Evolutionary conservation across 2,329 filamentous ascomycete genomes (phyloP).

Genomic region (Aspergillus candidus): DNA sequence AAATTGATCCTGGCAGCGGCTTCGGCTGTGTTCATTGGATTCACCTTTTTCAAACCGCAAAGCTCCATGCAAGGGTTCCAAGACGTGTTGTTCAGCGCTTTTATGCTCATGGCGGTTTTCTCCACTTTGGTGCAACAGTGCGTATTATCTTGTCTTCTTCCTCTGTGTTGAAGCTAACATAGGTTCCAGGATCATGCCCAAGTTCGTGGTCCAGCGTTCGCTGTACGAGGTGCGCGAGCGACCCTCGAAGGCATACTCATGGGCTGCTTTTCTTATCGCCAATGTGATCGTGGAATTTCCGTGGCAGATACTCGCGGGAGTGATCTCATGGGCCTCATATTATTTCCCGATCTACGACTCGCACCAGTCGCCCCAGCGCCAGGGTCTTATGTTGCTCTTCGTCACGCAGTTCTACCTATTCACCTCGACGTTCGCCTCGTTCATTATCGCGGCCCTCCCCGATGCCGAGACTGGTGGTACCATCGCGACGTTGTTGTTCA

Average conservation of each 20-base stretch:
- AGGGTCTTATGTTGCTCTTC: constrained; percentile 72
- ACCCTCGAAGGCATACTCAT: constrained; percentile 76
- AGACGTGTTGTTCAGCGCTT: constrained; percentile 81
- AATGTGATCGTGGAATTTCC: constrained; percentile 81
- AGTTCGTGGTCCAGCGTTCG: constrained; percentile 74
- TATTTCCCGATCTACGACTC: constrained; percentile 71
- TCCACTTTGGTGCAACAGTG: constrained; percentile 50
- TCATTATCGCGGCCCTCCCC: constrained; percentile 70
- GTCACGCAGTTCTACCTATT: constrained; percentile 71
- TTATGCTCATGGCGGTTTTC: constrained; percentile 61
- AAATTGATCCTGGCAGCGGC: constrained; percentile 64
- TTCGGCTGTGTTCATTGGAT: constrained; percentile 67
- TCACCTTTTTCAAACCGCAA: constrained; percentile 68
- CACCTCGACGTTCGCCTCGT: constrained; percentile 71
- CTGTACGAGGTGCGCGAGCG: constrained; percentile 81
- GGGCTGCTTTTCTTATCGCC: constrained; percentile 77
- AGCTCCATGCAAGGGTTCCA: constrained; percentile 71
- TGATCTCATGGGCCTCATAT: constrained; percentile 73
- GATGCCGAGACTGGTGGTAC: constrained; percentile 70
- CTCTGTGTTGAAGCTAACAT: constrained; percentile 1
- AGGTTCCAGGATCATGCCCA: constrained; percentile 56
- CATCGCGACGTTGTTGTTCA: constrained; percentile 69
- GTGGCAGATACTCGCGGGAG: constrained; percentile 68
- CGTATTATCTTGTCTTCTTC: constrained; percentile 45
- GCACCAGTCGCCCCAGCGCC: constrained; percentile 59